These are phyloP conservation scores for Dictyostelium brefeldianum DNA, from an alignment of 78 protist genomes.

Conservation along the genomic window DNA sequence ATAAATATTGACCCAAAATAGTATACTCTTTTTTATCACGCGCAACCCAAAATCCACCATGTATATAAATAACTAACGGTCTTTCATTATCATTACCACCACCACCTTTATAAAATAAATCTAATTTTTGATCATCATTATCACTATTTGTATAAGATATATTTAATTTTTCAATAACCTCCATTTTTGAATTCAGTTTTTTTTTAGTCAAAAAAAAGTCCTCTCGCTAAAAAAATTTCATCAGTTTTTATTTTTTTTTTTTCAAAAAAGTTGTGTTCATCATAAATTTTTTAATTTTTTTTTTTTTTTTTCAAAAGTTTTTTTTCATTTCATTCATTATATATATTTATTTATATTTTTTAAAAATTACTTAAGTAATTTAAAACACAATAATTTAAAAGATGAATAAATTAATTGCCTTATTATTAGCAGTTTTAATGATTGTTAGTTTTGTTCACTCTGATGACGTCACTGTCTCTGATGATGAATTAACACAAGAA, in stretches of 20 bases:
- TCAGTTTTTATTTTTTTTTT: not conserved
- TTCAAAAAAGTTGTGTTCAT: not conserved
- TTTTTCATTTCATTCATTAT: not conserved
- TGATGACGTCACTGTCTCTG: conserved; percentile 34
- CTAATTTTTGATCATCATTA: conserved; percentile 7
- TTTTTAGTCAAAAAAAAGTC: not conserved
- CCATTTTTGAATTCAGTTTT: not conserved
- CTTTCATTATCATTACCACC: not conserved
- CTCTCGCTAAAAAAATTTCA: not conserved
- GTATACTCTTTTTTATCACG: conserved; percentile 57
- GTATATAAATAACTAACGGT: conserved; percentile 53
- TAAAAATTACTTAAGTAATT: not conserved
- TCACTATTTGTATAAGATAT: not conserved
- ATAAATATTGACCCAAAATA: conserved; percentile 15
- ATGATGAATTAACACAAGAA: not conserved
- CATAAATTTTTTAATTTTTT: not conserved
- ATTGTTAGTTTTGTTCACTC: conserved; percentile 3
- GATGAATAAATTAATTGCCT: conserved; percentile 18
- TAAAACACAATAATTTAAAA: not conserved
- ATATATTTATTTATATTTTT: not conserved
- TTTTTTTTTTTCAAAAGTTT: conserved; percentile 2
- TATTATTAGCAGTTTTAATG: conserved; percentile 9
- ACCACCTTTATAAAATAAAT: conserved; percentile 8
- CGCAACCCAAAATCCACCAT: conserved; percentile 77
- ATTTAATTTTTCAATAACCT: not conserved